These are phyloP conservation scores for Populus euphratica DNA, from an alignment of 345 rosid genomes.

Conservation along the genomic window DNA sequence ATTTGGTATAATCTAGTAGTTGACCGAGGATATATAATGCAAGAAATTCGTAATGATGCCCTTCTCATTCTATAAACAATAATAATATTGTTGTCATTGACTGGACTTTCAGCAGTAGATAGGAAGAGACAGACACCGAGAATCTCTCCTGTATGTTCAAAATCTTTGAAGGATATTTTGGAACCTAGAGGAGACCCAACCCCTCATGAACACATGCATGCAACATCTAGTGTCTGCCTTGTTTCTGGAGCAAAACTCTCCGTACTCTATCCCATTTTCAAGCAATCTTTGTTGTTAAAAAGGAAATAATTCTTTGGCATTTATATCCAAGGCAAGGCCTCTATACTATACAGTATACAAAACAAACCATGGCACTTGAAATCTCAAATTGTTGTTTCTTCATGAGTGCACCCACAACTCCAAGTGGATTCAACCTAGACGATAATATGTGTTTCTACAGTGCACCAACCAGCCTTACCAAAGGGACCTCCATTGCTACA, in stretches of 20 bases:
- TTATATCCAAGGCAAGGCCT: neutral
- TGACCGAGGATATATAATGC: neutral
- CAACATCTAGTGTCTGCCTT: constrained; percentile 6
- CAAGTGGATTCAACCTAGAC: constrained; percentile 14
- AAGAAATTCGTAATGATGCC: neutral
- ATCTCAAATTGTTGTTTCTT: constrained; percentile 2
- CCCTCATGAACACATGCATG: neutral
- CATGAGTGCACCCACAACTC: constrained; percentile 34
- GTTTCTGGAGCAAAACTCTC: constrained; percentile 7
- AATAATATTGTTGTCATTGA: constrained; percentile 6
- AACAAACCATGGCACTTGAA: neutral
- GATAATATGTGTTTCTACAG: constrained; percentile 19
- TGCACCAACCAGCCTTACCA: constrained; percentile 26
- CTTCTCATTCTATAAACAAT: neutral
- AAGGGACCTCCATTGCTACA: neutral
- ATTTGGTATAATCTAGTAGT: neutral
- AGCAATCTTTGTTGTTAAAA: neutral
- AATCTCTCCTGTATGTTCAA: neutral
- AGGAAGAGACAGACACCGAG: constrained; percentile 4
- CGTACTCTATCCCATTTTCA: neutral
- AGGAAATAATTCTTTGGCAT: neutral
- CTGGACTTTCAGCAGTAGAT: neutral
- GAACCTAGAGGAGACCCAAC: constrained; percentile 10
- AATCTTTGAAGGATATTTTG: constrained; percentile 18
- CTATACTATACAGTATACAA: neutral